Percentiles rank a stretch among this genome's conserved stretches.
These are phyloP conservation scores for Trichoderma cornu-damae DNA, from an alignment of 2,329 filamentous ascomycete species.

Conservation along the genomic window DNA sequence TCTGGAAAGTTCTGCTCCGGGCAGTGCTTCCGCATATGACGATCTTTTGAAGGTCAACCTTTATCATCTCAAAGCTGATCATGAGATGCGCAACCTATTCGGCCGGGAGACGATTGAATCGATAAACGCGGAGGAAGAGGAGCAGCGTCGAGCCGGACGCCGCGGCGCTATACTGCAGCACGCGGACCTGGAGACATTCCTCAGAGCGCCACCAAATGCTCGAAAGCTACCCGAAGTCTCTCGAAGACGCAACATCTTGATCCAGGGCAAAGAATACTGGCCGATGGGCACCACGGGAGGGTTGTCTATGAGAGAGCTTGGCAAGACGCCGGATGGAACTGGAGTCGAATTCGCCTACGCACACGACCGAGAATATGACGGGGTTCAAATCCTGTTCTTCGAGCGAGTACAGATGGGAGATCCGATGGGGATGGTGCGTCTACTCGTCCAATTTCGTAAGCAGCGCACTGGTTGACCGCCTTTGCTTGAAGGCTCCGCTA, in stretches of 20 bases:
- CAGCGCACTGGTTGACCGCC: constrained; percentile 17
- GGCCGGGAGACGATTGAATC: constrained; percentile 54
- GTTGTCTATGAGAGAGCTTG: constrained; percentile 67
- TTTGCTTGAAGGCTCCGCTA: neutral
- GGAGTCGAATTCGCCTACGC: constrained; percentile 68
- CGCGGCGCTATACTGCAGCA: constrained; percentile 39
- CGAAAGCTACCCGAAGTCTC: constrained; percentile 66
- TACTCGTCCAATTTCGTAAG: constrained; percentile 49
- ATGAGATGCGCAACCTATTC: constrained; percentile 75
- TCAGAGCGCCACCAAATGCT: constrained; percentile 49
- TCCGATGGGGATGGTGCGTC: constrained; percentile 72
- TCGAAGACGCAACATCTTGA: constrained; percentile 72
- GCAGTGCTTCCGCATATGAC: constrained; percentile 30
- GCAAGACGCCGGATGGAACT: constrained; percentile 44
- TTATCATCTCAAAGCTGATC: constrained; percentile 73
- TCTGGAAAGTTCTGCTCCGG: constrained; percentile 9
- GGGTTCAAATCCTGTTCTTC: constrained; percentile 71
- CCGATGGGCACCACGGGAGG: constrained; percentile 73
- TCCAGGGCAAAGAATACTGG: constrained; percentile 85
- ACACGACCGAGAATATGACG: constrained; percentile 69
- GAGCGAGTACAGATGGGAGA: constrained; percentile 76
- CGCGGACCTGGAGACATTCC: constrained; percentile 53
- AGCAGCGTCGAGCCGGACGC: constrained; percentile 36
- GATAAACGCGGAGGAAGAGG: constrained; percentile 46
- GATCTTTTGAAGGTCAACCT: constrained; percentile 50